Evolutionary conservation across 2,329 filamentous ascomycete species (phyloP).

Genomic region (Epichloe hybrida): DNA sequence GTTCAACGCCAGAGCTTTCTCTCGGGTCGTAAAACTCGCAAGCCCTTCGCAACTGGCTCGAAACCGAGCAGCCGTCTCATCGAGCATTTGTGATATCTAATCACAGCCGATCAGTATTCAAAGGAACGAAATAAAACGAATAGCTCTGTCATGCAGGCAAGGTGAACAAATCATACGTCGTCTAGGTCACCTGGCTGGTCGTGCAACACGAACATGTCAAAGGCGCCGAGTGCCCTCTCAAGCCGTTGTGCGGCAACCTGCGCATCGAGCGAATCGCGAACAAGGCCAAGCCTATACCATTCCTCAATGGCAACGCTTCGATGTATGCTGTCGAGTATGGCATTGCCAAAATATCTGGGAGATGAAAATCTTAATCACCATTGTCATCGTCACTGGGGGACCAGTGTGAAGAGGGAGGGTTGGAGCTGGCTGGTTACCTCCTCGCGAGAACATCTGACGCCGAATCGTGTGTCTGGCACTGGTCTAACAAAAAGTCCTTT

Average conservation of each 20-base stretch:
- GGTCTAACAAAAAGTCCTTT: conserved; percentile 66
- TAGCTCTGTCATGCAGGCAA: background rate
- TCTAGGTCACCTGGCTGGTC: conserved; percentile 60
- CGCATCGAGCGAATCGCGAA: conserved; percentile 8
- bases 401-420: background rate
- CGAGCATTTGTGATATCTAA: conserved; percentile 50
- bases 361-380: conserved; percentile 5
- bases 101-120: conserved; percentile 2
- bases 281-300: conserved; percentile 42
- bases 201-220: conserved; percentile 79
- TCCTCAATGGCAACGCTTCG: conserved; percentile 63
- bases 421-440: conserved; percentile 27
- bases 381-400: background rate
- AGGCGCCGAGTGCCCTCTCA: conserved; percentile 65
- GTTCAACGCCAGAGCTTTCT: conserved; percentile 55
- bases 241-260: conserved; percentile 34
- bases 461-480: conserved; percentile 45
- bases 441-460: conserved; percentile 65
- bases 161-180: conserved; percentile 36
- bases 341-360: conserved; percentile 58
- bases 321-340: conserved; percentile 67
- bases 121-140: background rate
- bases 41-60: conserved; percentile 37
- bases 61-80: conserved; percentile 47
- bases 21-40: conserved; percentile 42